Base-by-base conservation (phyloP, 2,329 filamentous ascomycete species). In the Plenodomus biglobosus region DNA sequence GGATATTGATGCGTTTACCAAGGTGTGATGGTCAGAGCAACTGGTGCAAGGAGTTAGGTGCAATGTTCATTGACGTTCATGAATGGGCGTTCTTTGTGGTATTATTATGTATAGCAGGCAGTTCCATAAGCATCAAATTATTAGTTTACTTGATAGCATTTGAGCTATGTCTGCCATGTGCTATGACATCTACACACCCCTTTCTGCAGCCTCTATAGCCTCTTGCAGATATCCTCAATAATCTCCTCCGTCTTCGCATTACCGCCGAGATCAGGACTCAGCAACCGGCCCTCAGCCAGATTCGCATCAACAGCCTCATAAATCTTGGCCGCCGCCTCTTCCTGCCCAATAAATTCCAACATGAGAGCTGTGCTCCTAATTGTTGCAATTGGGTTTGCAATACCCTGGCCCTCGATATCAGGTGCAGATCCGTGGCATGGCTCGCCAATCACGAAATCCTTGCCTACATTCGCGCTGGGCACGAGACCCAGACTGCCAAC, bases 351-450 rank as follows among this genome's bases (percentile, higher is more conserved):
- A 75, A 97, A 99, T 79, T 97, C 92, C 58, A 99, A 80, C 94
- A 99, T 97, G 54, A 96, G 80, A 27, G 88, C 94, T 15, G 91
- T 87, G 73, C 88, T 94, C 68, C 94, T 81, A 57, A 99, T 82
- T 8, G 94, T 97, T 30, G 94, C 94, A 68, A 99, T 95, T 19
- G 94, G 94, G 77, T 99, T 99, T 60, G 94, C 91, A 68, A 99
- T 92, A 58, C 86, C 85, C 80, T 87, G 80, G 60, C 94, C 94
- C 83, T 91, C 86, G 58, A 99, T 99, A 70, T 99, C 94, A 5
- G 94, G 94, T 22, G 94, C 94, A 65, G 87, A 92, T 40, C 94
- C 94, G 75, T 99, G 94, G 79, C 94, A 97, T 44, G 94, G 94
- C 83, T 99, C 94, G 58, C 94, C 94, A 65, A 99, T 97, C 60